These are phyloP conservation scores for Punctularia strigosozonata DNA, from an alignment of 768 basidiomycete genomes.

Conservation along the genomic window DNA sequence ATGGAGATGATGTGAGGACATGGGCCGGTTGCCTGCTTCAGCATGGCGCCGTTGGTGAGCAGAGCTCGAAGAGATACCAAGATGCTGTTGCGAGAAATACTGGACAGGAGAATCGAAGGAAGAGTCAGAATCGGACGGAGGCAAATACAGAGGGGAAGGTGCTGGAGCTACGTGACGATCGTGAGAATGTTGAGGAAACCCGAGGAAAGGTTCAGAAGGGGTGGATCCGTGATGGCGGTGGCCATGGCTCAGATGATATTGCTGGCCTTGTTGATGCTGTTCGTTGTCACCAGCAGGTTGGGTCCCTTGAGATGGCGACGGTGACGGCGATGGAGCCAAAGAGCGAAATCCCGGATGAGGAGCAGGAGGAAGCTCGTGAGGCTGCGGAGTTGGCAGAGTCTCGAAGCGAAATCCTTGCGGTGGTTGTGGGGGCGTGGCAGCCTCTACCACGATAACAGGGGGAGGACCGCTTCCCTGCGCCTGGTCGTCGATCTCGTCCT, in stretches of 20 bases:
- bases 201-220: not conserved
- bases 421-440: not conserved
- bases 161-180: too few species aligned
- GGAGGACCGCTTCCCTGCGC: not conserved
- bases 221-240: conserved; percentile 4
- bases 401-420: conserved; percentile 17
- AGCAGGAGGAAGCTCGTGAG: conserved; percentile 50
- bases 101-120: too few species aligned
- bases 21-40: too few species aligned
- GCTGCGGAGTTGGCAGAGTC: conserved; percentile 49
- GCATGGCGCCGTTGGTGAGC: too few species aligned
- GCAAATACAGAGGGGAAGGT: too few species aligned
- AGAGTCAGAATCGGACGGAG: too few species aligned
- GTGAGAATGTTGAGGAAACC: too few species aligned
- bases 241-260: conserved; percentile 8
- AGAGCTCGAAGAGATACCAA: too few species aligned
- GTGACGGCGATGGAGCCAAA: conserved; percentile 13
- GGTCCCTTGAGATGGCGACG: conserved; percentile 2
- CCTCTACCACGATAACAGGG: not conserved
- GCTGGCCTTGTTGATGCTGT: conserved; percentile 8
- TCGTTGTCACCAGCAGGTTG: not conserved
- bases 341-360: conserved; percentile 32
- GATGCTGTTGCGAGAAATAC: too few species aligned
- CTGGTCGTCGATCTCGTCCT: conserved; percentile 6
- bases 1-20: conserved; percentile 8